phyloP scores from a whole-genome alignment of 495 filamentous ascomycete species.

The Lasiosphaeria ovina region DNA sequence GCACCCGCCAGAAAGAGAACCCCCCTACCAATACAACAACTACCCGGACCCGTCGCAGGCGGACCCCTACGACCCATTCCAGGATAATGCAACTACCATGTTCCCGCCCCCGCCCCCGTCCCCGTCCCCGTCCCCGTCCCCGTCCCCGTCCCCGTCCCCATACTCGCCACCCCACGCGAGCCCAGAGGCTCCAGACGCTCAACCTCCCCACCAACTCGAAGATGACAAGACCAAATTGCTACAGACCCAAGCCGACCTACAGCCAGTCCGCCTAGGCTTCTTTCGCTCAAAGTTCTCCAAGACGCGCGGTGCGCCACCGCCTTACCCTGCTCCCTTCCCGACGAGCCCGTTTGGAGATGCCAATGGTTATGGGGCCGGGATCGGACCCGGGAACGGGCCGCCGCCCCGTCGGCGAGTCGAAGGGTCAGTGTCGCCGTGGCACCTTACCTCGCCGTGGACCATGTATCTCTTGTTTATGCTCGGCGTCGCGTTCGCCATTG shows the following conservation, averaged over 20 bases:
- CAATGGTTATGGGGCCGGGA: neutral
- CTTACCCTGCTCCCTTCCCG: neutral
- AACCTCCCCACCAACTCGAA: neutral
- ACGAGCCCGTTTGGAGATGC: neutral
- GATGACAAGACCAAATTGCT: slow-evolving; percentile 4
- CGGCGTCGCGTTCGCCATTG: slow-evolving; percentile 33
- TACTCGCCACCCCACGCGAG: neutral
- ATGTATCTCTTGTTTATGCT: slow-evolving; percentile 36
- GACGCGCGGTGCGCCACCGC: neutral
- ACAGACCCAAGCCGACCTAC: neutral
- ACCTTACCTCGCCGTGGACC: slow-evolving; percentile 28
- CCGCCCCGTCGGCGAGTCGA: neutral
- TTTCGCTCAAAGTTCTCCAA: neutral
- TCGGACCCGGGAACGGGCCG: too few species aligned
- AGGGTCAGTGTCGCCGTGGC: neutral
- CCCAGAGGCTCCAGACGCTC: neutral
- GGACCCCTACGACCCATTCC: too few species aligned
- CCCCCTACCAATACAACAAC: too few species aligned
- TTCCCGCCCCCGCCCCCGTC: too few species aligned
- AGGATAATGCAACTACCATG: too few species aligned
- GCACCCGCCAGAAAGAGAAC: too few species aligned
- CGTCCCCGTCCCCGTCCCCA: neutral
- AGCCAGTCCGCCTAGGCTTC: neutral
- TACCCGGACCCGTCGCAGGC: too few species aligned
- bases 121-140: too few species aligned